Percentiles rank a stretch among this genome's conserved stretches.
phyloP scores from a whole-genome alignment of 2,329 filamentous ascomycete genomes.

The Fusarium lyarnte region DNA sequence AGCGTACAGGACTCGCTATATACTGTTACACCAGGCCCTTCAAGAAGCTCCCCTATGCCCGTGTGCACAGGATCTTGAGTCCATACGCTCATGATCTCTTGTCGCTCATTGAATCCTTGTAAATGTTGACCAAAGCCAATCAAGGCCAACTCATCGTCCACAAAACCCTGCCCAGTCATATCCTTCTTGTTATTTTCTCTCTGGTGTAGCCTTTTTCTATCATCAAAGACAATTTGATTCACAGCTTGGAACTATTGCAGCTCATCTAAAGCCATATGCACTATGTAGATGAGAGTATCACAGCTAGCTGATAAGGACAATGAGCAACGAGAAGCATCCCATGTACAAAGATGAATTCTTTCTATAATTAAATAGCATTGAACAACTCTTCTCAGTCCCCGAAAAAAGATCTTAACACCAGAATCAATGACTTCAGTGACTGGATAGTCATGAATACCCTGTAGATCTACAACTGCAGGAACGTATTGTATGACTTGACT shows the following conservation, averaged over 20 bases:
- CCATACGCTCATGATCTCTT: too few relatives aligned
- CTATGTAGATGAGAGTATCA: too few relatives aligned
- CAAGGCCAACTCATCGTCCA: neutral
- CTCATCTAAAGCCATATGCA: neutral
- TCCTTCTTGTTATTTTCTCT: neutral
- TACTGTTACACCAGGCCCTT: neutral
- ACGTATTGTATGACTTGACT: neutral
- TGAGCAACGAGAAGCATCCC: neutral
- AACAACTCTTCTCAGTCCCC: too few relatives aligned
- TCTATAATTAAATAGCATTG: neutral
- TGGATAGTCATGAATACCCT: neutral
- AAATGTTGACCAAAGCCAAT: neutral
- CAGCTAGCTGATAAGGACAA: neutral
- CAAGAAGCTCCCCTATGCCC: rapidly evolving
- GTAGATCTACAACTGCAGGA: too few relatives aligned
- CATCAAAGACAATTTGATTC: rapidly evolving
- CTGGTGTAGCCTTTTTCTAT: neutral
- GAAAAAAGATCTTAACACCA: neutral
- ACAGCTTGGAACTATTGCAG: neutral
- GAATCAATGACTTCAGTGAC: neutral
- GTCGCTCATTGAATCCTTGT: too few relatives aligned
- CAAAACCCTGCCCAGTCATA: neutral
- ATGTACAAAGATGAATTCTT: rapidly evolving
- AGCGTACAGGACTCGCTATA: neutral
- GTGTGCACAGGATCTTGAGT: too few relatives aligned